Conservation (phyloP, 1,284 basidiomycete genomes). For the Waitea zeae region DNA sequence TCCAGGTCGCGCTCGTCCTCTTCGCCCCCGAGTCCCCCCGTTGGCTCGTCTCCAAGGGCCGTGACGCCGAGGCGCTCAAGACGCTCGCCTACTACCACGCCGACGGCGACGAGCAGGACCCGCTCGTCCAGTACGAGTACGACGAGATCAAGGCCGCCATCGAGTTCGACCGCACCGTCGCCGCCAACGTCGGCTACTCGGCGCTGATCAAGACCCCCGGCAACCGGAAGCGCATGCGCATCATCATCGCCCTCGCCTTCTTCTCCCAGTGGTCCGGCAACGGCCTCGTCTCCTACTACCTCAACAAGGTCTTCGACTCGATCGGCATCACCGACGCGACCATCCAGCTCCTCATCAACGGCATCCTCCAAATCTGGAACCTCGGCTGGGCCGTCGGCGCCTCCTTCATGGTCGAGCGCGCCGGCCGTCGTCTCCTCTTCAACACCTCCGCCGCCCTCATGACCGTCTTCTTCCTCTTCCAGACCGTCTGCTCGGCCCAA, state of each 20-base stretch:
- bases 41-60: slow-evolving; percentile 35
- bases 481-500: slow-evolving; percentile 56
- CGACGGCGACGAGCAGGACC: slow-evolving; percentile 43
- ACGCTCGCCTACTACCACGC: slow-evolving; percentile 62
- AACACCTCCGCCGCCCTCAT: slow-evolving; percentile 24
- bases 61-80: slow-evolving; percentile 36
- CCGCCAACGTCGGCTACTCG: slow-evolving; percentile 26
- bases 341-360: slow-evolving; percentile 22
- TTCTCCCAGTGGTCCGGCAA: slow-evolving; percentile 50
- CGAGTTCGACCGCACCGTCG: slow-evolving; percentile 23
- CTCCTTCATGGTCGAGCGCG: slow-evolving; percentile 28
- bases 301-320: slow-evolving; percentile 22
- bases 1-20: slow-evolving; percentile 36
- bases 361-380: slow-evolving; percentile 35
- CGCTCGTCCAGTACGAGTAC: slow-evolving; percentile 39
- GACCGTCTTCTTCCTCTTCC: slow-evolving; percentile 44
- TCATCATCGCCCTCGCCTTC: slow-evolving; percentile 35
- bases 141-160: slow-evolving; percentile 43
- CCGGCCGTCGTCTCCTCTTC: slow-evolving; percentile 36
- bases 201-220: slow-evolving; percentile 30
- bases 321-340: slow-evolving; percentile 26
- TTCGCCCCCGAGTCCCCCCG: slow-evolving; percentile 43
- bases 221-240: slow-evolving; percentile 28
- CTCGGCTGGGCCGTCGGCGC: slow-evolving; percentile 29
- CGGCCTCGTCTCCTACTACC: slow-evolving; percentile 28